These are phyloP conservation scores for Magnaporthales sp. DNA, from an alignment of 2,329 filamentous ascomycete genomes.

Conservation along the genomic window DNA sequence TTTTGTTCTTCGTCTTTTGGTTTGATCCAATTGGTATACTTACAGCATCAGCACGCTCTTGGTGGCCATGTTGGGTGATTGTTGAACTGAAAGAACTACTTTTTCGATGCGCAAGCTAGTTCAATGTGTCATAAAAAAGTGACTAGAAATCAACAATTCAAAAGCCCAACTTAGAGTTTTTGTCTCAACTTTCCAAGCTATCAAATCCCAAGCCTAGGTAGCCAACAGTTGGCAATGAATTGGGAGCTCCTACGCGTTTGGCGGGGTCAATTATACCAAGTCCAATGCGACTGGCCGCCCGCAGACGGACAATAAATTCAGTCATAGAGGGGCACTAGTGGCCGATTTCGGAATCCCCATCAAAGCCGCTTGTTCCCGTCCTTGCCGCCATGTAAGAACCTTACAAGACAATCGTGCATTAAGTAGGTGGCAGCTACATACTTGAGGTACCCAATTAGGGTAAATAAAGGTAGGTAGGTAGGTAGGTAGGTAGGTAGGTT, in stretches of 20 bases:
- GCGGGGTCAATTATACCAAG: background rate
- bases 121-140: background rate
- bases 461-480: no score
- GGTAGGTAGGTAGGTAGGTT: no score
- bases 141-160: background rate
- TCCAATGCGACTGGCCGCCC: background rate
- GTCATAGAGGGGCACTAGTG: background rate
- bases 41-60: slow-evolving; percentile 16
- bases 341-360: background rate
- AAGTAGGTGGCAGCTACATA: no score
- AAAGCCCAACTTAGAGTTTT: background rate
- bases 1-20: background rate
- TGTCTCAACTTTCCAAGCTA: background rate
- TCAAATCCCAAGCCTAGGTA: background rate
- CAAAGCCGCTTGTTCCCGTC: background rate
- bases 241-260: background rate
- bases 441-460: no score
- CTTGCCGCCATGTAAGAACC: background rate
- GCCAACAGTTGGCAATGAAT: background rate
- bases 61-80: slow-evolving; percentile 8
- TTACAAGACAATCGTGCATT: no score
- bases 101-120: background rate
- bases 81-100: background rate
- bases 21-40: slow-evolving; percentile 3
- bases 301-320: background rate